Evolutionary conservation across 768 basidiomycete species (phyloP), one percentile per base, ranked within the genome.

Genomic region (Lentinula guzmanii): DNA sequence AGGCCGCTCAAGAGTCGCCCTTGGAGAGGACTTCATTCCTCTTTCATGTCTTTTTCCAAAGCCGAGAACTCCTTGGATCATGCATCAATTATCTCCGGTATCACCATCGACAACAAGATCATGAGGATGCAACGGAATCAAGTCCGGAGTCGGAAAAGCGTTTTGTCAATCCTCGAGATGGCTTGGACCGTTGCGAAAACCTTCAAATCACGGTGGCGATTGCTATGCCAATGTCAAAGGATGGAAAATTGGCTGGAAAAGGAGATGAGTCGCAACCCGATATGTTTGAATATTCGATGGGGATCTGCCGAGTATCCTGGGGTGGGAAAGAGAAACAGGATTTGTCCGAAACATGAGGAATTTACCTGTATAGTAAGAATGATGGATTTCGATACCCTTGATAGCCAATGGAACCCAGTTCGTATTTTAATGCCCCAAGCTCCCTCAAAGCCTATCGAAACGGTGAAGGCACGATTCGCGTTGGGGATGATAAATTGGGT

Each of bases 191-290:
- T 6, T 56, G 16, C 16, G 55, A 56, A 21, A 54, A 37, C 46
- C 60, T 80, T 37, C 75, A 75, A 54, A 70, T 82, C 13, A 73
- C 76, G 3, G 74, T 81, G 16, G 64, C 75, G 13, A 72, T 82
- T 51, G 66, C 73, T 7, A 77, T 82, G 77, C 78, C 82, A 13
- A 69, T 64, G 6, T 67, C 65, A 50, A 59, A 50, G 18, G 21
- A 39, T 39, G 21, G 54, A 33, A 39, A 34, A 5, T 35, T 39
- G 37, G 13, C 3, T 35, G 24, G 33, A 2, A 18, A 41, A 13
- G 39, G 8, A 31, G 34, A 37, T n/a, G 53, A 37, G 21, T 10
- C 6, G n/a, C 37, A 42, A 13, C n/a, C 4, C 7, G 56, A 58
- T 33, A n/a, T 46, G 16, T 18, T 33, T 37, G 45, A 59, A 8